These are phyloP conservation scores for Tephrocybe rancida DNA, from an alignment of 768 basidiomycete species.

Conservation along the genomic window DNA sequence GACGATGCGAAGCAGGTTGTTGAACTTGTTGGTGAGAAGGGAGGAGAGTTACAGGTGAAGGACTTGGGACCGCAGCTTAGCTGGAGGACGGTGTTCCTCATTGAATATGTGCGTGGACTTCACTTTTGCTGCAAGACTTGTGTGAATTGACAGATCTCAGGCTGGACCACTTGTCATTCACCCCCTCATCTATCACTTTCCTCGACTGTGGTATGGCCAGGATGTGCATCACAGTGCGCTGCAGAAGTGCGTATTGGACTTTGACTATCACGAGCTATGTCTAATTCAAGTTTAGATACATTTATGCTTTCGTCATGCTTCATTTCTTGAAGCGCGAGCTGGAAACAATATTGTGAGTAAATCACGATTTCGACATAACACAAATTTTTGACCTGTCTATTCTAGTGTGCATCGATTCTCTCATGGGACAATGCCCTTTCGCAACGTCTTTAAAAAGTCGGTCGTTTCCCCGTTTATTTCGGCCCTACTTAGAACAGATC, in stretches of 20 bases:
- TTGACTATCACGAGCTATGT: not conserved
- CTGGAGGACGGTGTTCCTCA: conserved; percentile 87
- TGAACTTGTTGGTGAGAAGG: conserved; percentile 58
- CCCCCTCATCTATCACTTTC: conserved; percentile 78
- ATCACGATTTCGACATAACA: not conserved
- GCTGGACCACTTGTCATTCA: conserved; percentile 88
- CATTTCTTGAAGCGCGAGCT: conserved; percentile 93
- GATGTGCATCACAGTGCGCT: conserved; percentile 73
- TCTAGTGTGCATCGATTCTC: conserved; percentile 92
- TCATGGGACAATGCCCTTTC: conserved; percentile 88
- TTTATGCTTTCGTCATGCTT: conserved; percentile 73
- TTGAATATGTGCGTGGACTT: conserved; percentile 83
- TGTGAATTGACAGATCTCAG: conserved; percentile 37
- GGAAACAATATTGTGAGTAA: conserved; percentile 86
- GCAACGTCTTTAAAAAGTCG: conserved; percentile 90
- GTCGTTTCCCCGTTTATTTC: conserved; percentile 17
- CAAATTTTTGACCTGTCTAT: not conserved
- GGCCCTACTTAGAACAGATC: not conserved
- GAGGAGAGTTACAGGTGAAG: conserved; percentile 74
- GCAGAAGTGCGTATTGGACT: conserved; percentile 55
- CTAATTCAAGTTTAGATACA: conserved; percentile 42
- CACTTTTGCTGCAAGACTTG: not conserved
- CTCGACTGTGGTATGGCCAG: conserved; percentile 68
- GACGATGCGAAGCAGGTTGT: conserved; percentile 63
- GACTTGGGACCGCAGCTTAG: conserved; percentile 90